Conservation (phyloP, 140 eudicot genomes). For the Ambrosia hybrid region DNA sequence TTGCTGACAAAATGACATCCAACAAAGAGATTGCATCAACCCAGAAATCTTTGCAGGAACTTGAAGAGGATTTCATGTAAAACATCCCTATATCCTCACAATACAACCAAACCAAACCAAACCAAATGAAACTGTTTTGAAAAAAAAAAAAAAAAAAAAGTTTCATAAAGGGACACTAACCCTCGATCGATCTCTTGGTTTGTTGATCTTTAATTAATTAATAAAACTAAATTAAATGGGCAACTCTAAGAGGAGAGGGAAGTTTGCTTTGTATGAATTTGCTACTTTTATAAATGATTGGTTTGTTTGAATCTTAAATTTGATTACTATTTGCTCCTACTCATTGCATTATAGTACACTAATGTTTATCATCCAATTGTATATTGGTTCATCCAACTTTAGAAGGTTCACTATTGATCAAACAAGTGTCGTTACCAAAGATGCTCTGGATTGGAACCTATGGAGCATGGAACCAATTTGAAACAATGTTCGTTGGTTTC, state of each 20-base stretch:
- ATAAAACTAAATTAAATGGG: too few species aligned
- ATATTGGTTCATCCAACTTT: too few species aligned
- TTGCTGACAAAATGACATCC: constrained; percentile 96
- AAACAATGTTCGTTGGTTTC: too few species aligned
- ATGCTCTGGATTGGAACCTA: too few species aligned
- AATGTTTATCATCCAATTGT: too few species aligned
- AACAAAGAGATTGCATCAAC: constrained; percentile 84
- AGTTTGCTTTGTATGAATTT: constrained; percentile 29
- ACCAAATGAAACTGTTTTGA: background rate
- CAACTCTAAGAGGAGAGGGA: constrained; percentile 12
- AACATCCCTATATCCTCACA: constrained; percentile 2
- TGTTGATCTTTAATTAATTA: background rate
- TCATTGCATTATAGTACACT: too few species aligned
- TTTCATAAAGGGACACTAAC: constrained; percentile 24
- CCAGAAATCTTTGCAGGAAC: constrained; percentile 81
- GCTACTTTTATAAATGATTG: background rate
- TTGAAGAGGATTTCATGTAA: constrained; percentile 98
- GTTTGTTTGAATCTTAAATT: background rate
- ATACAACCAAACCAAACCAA: constrained; percentile 8
- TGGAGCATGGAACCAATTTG: too few species aligned
- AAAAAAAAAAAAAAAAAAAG: constrained; percentile 12
- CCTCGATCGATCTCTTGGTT: constrained; percentile 2
- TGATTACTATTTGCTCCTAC: background rate
- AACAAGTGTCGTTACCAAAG: too few species aligned
- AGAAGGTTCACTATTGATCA: too few species aligned